Evolutionary conservation across 208 protist genomes (phyloP), one percentile per base, ranked within the genome.

Genomic region (Trypanosoma avium): DNA sequence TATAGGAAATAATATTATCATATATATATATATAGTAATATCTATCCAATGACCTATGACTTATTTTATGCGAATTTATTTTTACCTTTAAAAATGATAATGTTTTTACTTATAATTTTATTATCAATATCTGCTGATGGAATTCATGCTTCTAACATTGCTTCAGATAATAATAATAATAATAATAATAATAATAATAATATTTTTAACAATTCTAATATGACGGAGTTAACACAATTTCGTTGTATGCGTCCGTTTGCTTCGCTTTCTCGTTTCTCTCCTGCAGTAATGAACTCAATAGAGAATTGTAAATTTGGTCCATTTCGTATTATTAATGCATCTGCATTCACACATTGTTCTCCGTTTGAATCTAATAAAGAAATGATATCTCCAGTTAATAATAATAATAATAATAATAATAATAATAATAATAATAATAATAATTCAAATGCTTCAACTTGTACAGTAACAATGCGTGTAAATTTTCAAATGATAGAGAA

Each of bases 261-360:
- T 0, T 73, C 79, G 0, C 58, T 89, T 50, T n/a, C 59, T 27
- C 47, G 61, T 3, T 79, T 94, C 13, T 49, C 54, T 3, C 29
- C 50, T 19, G 57, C 82, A 17, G 72, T 55, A 33, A 85, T 79
- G 61, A 46, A 61, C 6, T 45, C 48, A 17, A 29, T 49, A 12
- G 40, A 76, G 12, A 90, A 82, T 59, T 92, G 85, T 61, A 55
- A 79, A 27, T 89, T 86, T 49, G 49, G 61, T n/a, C 79, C 79
- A 48, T 84, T 92, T 54, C 48, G 48, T 33, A 79, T 92, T 12
- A 36, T 63, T 1, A 72, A 63, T 19, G 88, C 84, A 0, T 47
- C 33, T 0, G 84, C 77, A 3, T 26, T 32, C 27, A 36, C 79
- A 30, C 62, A 58, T 12, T 93, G 86, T 43, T 40, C 42, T 15